A percentile compares a stretch with the other conserved stretches of the same genome.
Evolutionary conservation across 2,329 filamentous ascomycete genomes (phyloP).

Genomic region (Ophiostoma ulmi): DNA sequence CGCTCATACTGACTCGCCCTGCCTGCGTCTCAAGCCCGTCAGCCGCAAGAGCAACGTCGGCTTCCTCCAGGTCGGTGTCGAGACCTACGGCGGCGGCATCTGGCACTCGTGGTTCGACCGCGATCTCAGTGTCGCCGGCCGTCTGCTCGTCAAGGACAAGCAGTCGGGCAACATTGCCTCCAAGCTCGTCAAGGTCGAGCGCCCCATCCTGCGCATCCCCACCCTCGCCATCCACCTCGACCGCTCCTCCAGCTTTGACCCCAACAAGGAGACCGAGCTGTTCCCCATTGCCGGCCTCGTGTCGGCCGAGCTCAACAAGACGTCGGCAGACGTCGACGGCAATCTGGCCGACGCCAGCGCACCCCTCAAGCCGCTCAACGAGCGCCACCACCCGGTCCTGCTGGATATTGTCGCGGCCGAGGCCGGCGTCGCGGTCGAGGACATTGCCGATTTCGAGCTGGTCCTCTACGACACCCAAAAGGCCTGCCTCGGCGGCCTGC

Average conservation of each 20-base stretch:
- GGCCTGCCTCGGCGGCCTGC: conserved; percentile 78
- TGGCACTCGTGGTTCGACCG: conserved; percentile 99
- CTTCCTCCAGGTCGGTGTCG: conserved; percentile 90
- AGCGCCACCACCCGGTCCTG: conserved; percentile 84
- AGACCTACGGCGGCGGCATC: conserved; percentile 93
- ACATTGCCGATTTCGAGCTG: conserved; percentile 89
- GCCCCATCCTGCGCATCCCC: conserved; percentile 85
- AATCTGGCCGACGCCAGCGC: conserved; percentile 40
- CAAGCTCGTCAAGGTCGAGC: conserved; percentile 84
- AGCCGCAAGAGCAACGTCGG: conserved; percentile 83
- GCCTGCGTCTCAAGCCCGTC: conserved; percentile 86
- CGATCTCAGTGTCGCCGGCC: conserved; percentile 83
- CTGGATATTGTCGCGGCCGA: conserved; percentile 80
- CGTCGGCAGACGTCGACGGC: conserved; percentile 37
- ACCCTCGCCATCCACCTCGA: conserved; percentile 93
- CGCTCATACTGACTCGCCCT: conserved; percentile 92
- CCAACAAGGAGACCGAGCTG: conserved; percentile 95
- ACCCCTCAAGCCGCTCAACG: conserved; percentile 69
- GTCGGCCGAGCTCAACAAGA: conserved; percentile 76
- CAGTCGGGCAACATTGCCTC: conserved; percentile 65
- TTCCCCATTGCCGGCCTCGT: conserved; percentile 89
- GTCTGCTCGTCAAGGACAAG: conserved; percentile 64
- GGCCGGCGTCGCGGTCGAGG: conserved; percentile 61
- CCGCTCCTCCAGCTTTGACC: conserved; percentile 76
- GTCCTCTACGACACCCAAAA: conserved; percentile 96